These are phyloP conservation scores for Fusarium setosum DNA, from an alignment of 2,329 filamentous ascomycete species.

Conservation along the genomic window DNA sequence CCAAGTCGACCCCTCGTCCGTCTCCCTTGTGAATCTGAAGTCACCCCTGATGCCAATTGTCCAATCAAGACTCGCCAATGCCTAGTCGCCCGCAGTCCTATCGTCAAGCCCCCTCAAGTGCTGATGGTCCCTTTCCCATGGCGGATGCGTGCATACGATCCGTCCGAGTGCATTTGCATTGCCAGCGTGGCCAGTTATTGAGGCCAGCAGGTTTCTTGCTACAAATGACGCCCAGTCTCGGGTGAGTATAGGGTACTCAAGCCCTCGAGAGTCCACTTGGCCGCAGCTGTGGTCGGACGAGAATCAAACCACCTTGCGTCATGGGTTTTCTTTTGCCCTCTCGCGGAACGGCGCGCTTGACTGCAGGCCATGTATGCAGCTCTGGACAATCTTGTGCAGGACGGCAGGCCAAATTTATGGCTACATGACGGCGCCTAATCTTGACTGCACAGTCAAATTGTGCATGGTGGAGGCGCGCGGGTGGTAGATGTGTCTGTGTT, in stretches of 20 bases:
- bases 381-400: conserved; percentile 27
- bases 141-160: conserved; percentile 24
- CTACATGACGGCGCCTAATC: conserved; percentile 25
- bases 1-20: conserved; percentile 17
- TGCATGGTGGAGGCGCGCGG: conserved; percentile 11
- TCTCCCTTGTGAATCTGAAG: conserved; percentile 21
- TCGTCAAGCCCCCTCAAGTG: conserved; percentile 31
- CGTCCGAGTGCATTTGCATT: conserved; percentile 32
- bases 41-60: conserved; percentile 22
- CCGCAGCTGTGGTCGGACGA: conserved; percentile 28
- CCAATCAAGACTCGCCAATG: conserved; percentile 31
- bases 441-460: conserved; percentile 4
- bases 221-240: conserved; percentile 14
- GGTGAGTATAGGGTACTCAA: conserved; percentile 39
- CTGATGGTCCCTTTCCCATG: conserved; percentile 9
- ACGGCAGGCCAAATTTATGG: conserved; percentile 5
- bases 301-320: conserved; percentile 37
- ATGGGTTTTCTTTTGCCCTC: conserved; percentile 30
- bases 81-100: conserved; percentile 7
- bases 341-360: conserved; percentile 36
- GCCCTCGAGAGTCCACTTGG: conserved; percentile 35
- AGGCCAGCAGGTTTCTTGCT: conserved; percentile 34
- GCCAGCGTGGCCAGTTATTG: conserved; percentile 40
- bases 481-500: conserved; percentile 9
- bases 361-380: conserved; percentile 19